Evolutionary conservation across 345 rosid genomes (phyloP).

Genomic region (Lagerstroemia speciosa): DNA sequence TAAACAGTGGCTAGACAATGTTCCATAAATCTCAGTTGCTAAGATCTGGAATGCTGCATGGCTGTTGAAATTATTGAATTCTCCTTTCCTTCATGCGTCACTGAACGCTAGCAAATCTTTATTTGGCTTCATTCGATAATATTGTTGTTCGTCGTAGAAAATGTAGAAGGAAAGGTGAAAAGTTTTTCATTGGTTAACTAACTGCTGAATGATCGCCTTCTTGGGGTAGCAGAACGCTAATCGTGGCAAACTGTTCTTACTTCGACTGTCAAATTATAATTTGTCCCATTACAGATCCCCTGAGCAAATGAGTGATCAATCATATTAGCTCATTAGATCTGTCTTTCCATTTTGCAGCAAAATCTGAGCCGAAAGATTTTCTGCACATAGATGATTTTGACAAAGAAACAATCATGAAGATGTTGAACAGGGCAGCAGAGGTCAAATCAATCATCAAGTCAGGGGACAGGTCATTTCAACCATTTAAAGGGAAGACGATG

Average conservation of each 20-base stretch:
- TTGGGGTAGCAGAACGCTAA: not conserved
- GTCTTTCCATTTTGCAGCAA: constrained; percentile 29
- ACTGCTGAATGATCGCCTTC: not conserved
- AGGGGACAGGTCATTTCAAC: constrained; percentile 66
- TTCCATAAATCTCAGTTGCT: not conserved
- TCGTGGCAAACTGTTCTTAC: too few species aligned
- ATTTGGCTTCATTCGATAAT: not conserved
- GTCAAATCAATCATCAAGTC: constrained; percentile 79
- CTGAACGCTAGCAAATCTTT: not conserved
- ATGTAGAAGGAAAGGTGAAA: not conserved
- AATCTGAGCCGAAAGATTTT: constrained; percentile 51
- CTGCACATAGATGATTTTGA: constrained; percentile 79
- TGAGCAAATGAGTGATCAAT: not conserved
- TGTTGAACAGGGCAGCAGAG: constrained; percentile 66
- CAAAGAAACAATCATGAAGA: constrained; percentile 58
- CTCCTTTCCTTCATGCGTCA: not conserved
- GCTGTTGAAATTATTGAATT: not conserved
- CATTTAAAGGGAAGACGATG: constrained; percentile 91
- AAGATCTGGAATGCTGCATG: not conserved
- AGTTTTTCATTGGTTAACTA: not conserved
- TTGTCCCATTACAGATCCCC: not conserved
- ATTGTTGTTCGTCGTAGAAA: not conserved
- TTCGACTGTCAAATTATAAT: too few species aligned
- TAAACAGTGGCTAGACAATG: not conserved
- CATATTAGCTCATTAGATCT: not conserved